A percentile compares a stretch with the other conserved stretches of the same genome.
phyloP scores from a whole-genome alignment of 202 grass and related monocot species.

The Bolboschoenoplectus hybrid region DNA sequence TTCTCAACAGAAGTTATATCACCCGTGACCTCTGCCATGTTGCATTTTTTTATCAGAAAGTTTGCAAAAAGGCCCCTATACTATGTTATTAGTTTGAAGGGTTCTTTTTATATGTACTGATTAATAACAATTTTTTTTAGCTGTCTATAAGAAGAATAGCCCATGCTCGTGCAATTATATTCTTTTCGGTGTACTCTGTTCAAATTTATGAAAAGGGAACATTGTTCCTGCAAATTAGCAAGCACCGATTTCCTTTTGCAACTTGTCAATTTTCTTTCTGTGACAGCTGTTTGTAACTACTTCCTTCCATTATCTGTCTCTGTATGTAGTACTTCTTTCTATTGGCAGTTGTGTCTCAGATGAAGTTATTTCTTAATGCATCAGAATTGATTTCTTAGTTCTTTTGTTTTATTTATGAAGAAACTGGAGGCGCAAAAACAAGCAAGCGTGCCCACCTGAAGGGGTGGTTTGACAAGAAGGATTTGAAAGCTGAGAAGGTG shows the following conservation, averaged over 20 bases:
- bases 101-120: background rate
- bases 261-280: constrained; percentile 9
- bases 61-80: background rate
- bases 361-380: background rate
- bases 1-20: constrained; percentile 13
- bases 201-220: constrained; percentile 11
- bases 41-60: background rate
- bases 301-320: background rate
- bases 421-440: constrained; percentile 49
- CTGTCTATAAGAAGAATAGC: background rate
- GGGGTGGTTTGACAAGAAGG: constrained; percentile 87
- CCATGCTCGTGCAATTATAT: background rate
- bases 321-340: background rate
- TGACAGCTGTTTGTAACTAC: background rate
- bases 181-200: background rate
- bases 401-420: constrained; percentile 32
- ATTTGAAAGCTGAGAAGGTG: constrained; percentile 59
- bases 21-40: background rate
- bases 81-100: background rate
- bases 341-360: background rate
- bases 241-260: background rate
- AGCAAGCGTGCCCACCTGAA: constrained; percentile 64
- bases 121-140: background rate
- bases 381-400: background rate
- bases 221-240: background rate